Evolutionary conservation across 306 rosid species (phyloP), one percentile per base, ranked within the genome.

Genomic region (Lupinus albus): DNA sequence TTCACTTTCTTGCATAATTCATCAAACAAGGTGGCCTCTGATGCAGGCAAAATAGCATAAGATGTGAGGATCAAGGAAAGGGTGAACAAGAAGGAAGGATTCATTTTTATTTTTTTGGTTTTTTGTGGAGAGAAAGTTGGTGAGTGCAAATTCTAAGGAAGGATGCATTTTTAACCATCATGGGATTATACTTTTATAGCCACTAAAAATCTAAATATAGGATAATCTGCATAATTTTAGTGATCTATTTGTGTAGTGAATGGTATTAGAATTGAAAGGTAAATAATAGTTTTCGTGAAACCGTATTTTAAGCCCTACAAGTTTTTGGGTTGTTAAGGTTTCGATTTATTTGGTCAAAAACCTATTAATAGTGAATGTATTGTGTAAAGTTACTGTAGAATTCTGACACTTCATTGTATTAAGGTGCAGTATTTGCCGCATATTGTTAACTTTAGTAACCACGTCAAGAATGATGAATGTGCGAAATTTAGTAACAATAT

Each of bases 31-130:
- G 1, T 35, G 5, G 10, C 1, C 0, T 33, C 11, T 11, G 30
- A 14, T 71, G 68, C 35, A 42, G 28, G 16, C 3, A n/a, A 4
- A 18, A 62, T 38, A 10, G 68, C 42, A 1, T 77, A 57, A 10
- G 64, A 71, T 39, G 71, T 12, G 9, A 71, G 33, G 51, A 71
- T 64, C 68, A 77, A 48, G 32, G 64, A 64, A 64, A 77, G 68
- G 59, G 68, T 48, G 68, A 71, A 25, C 20, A 70, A 64, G 49
- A 64, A 21, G 42, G 60, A 56, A 1, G 57, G n/a, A 6, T 48
- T 57, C 81, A 71, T 64, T 53, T 64, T 18, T n/a, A n/a, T n/a
- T n/a, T n/a, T n/a, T n/a, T n/a, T n/a, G n/a, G n/a, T 0, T 64
- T 76, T 8, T 36, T 76, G 38, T 46, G 54, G 55, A 46, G 28